phyloP scores from a whole-genome alignment of 2,329 filamentous ascomycete species.

The Ophiocordyceps camponoti-saundersi region DNA sequence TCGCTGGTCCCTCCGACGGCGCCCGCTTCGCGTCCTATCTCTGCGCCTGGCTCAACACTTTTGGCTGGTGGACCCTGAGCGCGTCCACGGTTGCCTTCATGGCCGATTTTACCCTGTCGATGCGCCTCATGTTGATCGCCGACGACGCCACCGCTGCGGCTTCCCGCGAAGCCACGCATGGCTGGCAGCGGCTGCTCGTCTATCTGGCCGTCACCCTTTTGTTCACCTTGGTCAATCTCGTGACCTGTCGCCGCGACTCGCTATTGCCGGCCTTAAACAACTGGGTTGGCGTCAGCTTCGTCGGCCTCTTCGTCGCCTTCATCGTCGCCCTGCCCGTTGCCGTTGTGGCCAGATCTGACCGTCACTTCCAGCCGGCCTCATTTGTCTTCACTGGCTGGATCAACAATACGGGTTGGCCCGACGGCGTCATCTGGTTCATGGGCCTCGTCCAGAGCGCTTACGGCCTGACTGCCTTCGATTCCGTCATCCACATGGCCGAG shows the following conservation, averaged over 20 bases:
- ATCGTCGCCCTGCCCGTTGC: conserved; percentile 32
- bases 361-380: conserved; percentile 27
- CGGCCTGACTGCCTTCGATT: conserved; percentile 37
- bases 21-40: conserved; percentile 37
- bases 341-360: conserved; percentile 25
- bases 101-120: conserved; percentile 37
- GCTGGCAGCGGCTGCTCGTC: conserved; percentile 37
- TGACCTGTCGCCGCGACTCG: conserved; percentile 26
- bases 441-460: conserved; percentile 40
- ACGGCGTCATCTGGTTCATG: conserved; percentile 40
- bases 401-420: conserved; percentile 29
- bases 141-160: conserved; percentile 17
- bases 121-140: conserved; percentile 34
- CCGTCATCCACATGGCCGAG: conserved; percentile 40
- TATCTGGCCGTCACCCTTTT: conserved; percentile 30
- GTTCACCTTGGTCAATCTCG: conserved; percentile 31
- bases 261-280: conserved; percentile 34
- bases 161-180: conserved; percentile 17
- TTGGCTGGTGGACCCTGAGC: conserved; percentile 40
- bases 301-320: conserved; percentile 32
- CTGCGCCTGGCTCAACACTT: conserved; percentile 43
- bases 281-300: conserved; percentile 35
- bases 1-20: conserved; percentile 14
- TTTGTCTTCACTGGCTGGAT: conserved; percentile 36
- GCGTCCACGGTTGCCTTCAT: conserved; percentile 40